A percentile compares a stretch with the other conserved stretches of the same genome.
Conservation (phyloP, 148 eudicot species). For the Diospyros kaki region DNA sequence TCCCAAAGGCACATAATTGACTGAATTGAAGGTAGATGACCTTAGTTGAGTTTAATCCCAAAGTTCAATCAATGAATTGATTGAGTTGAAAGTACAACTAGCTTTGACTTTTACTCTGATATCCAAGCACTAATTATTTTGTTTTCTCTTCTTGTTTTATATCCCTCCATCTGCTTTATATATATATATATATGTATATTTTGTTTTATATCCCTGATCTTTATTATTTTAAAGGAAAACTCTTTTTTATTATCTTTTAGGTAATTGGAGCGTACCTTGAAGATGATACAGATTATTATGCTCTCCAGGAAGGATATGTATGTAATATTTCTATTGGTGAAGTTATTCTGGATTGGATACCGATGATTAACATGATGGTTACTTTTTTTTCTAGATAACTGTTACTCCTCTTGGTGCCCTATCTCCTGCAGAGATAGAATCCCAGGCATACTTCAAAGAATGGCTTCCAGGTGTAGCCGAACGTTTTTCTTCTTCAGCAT, state of each 20-base stretch:
- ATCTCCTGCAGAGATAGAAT: slow-evolving; percentile 54
- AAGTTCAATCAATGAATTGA: no score
- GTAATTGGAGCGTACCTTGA: slow-evolving; percentile 35
- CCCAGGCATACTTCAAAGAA: slow-evolving; percentile 52
- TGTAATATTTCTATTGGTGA: slow-evolving; percentile 17
- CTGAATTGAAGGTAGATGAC: no score
- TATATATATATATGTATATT: background rate
- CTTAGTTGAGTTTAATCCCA: no score
- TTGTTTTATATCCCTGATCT: background rate
- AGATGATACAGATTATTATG: slow-evolving; percentile 47
- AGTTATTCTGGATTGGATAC: background rate
- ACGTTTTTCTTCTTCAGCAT: slow-evolving; percentile 41
- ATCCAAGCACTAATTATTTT: no score
- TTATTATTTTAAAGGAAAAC: background rate
- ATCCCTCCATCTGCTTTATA: no score
- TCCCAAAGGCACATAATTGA: no score
- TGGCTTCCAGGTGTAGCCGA: slow-evolving; percentile 55
- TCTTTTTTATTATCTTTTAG: slow-evolving; percentile 26
- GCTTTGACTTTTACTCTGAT: no score
- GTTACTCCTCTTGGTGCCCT: slow-evolving; percentile 79
- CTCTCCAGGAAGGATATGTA: slow-evolving; percentile 84
- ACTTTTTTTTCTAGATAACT: slow-evolving; percentile 56
- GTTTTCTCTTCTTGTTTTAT: no score
- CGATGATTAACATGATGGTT: slow-evolving; percentile 11
- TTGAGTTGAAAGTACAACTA: no score